Evolutionary conservation across 2,329 filamentous ascomycete species (phyloP).

Genomic region (Fusarium denticulatum): DNA sequence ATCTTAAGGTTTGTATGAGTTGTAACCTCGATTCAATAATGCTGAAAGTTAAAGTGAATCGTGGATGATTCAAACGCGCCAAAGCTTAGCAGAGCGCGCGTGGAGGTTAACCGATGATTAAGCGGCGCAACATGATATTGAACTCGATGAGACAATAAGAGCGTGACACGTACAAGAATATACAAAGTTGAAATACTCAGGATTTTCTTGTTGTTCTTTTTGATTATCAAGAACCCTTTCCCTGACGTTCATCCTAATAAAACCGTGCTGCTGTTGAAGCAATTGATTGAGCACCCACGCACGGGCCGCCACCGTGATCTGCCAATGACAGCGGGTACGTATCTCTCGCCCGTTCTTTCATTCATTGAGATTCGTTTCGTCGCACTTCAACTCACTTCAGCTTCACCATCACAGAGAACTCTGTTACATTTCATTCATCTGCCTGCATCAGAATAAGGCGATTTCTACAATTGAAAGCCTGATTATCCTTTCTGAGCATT

Average conservation of each 20-base stretch:
- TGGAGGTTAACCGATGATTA: conserved; percentile 39
- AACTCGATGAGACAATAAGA: neutral
- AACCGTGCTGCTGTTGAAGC: neutral
- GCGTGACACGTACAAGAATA: no score
- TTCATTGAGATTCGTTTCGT: neutral
- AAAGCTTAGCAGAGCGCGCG: neutral
- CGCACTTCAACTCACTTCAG: neutral
- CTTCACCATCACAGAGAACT: neutral
- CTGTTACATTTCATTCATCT: neutral
- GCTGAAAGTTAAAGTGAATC: conserved; percentile 14
- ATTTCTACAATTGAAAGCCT: no score
- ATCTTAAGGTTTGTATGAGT: conserved; percentile 3
- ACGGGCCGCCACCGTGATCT: neutral
- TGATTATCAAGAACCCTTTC: fast-evolving
- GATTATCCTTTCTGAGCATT: neutral
- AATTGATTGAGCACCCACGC: neutral
- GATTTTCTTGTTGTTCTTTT: neutral
- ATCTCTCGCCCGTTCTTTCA: neutral
- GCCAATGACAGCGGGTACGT: neutral
- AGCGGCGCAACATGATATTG: conserved; percentile 7
- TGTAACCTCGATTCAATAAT: conserved; percentile 19
- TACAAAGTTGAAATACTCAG: neutral
- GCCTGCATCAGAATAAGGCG: neutral
- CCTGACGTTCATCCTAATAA: neutral
- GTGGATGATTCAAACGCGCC: conserved; percentile 27